A percentile compares a stretch with the other conserved stretches of the same genome.
Evolutionary conservation across 495 filamentous ascomycete genomes (phyloP).

Genomic region (Xylaria intraflava): DNA sequence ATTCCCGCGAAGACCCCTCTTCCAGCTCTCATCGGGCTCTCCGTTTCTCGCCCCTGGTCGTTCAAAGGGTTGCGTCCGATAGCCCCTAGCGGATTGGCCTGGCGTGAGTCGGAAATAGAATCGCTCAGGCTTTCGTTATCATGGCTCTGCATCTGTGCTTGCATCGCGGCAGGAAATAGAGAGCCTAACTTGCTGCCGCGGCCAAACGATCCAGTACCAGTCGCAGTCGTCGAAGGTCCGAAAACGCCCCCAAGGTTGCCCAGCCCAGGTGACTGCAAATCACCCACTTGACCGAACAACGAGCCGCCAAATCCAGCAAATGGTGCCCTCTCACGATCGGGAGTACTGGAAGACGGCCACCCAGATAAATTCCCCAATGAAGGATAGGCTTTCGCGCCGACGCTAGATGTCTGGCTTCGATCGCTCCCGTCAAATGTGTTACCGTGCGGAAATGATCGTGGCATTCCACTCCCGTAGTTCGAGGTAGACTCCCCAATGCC

Average conservation of each 20-base stretch:
- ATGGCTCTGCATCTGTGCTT: slow-evolving; percentile 74
- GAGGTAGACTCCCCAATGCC: slow-evolving; percentile 36
- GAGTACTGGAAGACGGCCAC: slow-evolving; percentile 69
- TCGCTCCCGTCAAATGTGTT: slow-evolving; percentile 65
- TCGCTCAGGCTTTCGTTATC: slow-evolving; percentile 46
- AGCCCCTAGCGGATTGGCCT: slow-evolving; percentile 45
- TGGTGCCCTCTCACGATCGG: slow-evolving; percentile 65
- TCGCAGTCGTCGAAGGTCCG: slow-evolving; percentile 34
- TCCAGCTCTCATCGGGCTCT: slow-evolving; percentile 54
- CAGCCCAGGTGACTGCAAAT: slow-evolving; percentile 69
- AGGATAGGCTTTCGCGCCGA: slow-evolving; percentile 65
- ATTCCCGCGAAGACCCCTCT: slow-evolving; percentile 54
- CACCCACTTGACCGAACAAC: slow-evolving; percentile 62
- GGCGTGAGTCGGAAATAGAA: slow-evolving; percentile 44
- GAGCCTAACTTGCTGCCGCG: slow-evolving; percentile 80
- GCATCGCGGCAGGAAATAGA: slow-evolving; percentile 79
- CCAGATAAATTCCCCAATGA: slow-evolving; percentile 58
- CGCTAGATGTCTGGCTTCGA: slow-evolving; percentile 84
- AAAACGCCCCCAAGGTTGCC: slow-evolving; percentile 50
- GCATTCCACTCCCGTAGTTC: slow-evolving; percentile 37
- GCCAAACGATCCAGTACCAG: slow-evolving; percentile 55
- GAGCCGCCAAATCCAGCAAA: slow-evolving; percentile 64
- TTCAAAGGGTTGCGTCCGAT: slow-evolving; percentile 50
- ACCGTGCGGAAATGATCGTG: slow-evolving; percentile 40
- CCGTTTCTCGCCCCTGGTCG: slow-evolving; percentile 46